These are phyloP conservation scores for Salix exigua DNA, from an alignment of 345 rosid genomes.

Conservation along the genomic window DNA sequence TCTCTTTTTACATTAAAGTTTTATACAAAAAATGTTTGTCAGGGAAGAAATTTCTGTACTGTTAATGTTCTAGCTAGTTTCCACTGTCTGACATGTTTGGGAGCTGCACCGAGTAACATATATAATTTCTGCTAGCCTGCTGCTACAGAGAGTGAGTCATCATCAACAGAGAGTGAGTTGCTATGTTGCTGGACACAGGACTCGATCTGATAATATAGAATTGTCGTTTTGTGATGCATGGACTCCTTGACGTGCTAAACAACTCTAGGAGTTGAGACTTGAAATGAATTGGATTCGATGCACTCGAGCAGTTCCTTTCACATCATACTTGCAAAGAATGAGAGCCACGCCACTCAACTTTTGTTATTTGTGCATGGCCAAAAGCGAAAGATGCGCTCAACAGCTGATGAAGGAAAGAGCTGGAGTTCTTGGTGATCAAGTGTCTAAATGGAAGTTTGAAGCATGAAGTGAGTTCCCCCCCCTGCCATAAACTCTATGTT, in stretches of 20 bases:
- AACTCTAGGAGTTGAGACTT: background rate
- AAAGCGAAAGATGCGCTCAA: conserved; percentile 66
- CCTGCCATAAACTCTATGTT: background rate
- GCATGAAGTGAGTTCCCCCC: background rate
- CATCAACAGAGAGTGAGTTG: background rate
- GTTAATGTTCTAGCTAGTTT: background rate
- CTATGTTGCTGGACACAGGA: background rate
- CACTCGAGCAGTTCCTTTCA: background rate
- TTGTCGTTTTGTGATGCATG: conserved; percentile 2
- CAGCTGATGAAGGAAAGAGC: conserved; percentile 58
- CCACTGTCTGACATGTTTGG: background rate
- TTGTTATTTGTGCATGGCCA: conserved; percentile 39
- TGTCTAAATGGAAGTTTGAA: conserved; percentile 60
- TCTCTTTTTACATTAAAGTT: too few relatives aligned
- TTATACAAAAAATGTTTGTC: too few relatives aligned
- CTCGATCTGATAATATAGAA: background rate
- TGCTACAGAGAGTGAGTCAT: background rate
- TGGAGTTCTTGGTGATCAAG: conserved; percentile 80
- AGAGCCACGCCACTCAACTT: conserved; percentile 6
- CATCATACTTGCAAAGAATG: background rate
- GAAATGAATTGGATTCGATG: background rate
- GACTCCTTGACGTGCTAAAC: background rate
- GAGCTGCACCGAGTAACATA: background rate
- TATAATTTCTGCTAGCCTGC: background rate
- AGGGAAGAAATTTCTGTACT: too few relatives aligned